Evolutionary conservation across 2,329 filamentous ascomycete genomes (phyloP).

Genomic region (Helotiales sp.): DNA sequence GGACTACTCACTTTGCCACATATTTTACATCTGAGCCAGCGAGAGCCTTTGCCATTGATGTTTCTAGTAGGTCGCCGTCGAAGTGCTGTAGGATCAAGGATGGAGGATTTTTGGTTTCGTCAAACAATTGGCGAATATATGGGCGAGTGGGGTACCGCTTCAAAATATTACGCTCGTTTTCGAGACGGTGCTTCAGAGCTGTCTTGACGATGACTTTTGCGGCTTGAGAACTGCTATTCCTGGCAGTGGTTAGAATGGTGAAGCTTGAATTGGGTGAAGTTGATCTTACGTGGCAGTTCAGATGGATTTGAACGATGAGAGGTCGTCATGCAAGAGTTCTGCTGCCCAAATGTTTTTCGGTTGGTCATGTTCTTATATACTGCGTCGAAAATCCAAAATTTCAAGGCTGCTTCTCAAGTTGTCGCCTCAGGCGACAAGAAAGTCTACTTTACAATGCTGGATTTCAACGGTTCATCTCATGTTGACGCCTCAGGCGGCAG

Average conservation of each 20-base stretch:
- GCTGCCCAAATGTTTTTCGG: too few species aligned
- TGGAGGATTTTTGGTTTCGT: constrained; percentile 27
- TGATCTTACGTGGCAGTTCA: not conserved
- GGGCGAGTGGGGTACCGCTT: constrained; percentile 22
- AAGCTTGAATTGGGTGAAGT: not conserved
- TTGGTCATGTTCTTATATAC: too few species aligned
- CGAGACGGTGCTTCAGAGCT: constrained; percentile 22
- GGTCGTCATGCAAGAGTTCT: too few species aligned
- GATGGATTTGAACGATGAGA: too few species aligned
- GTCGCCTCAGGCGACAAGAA: too few species aligned
- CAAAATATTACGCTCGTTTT: constrained; percentile 29
- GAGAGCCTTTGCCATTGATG: constrained; percentile 23
- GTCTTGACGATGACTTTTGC: constrained; percentile 28
- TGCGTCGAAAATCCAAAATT: too few species aligned
- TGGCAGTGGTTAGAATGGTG: constrained; percentile 22
- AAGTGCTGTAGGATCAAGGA: constrained; percentile 26
- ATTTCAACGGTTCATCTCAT: too few species aligned
- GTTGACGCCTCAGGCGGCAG: too few species aligned
- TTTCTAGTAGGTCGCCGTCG: constrained; percentile 26
- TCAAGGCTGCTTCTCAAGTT: too few species aligned
- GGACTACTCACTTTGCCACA: constrained; percentile 26
- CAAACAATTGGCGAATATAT: constrained; percentile 26
- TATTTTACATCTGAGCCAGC: constrained; percentile 23
- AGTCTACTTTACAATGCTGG: too few species aligned
- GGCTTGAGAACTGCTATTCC: constrained; percentile 24